Evolutionary conservation across 768 basidiomycete genomes (phyloP), one percentile per base, ranked within the genome.

Genomic region (Auricularia sp.): DNA sequence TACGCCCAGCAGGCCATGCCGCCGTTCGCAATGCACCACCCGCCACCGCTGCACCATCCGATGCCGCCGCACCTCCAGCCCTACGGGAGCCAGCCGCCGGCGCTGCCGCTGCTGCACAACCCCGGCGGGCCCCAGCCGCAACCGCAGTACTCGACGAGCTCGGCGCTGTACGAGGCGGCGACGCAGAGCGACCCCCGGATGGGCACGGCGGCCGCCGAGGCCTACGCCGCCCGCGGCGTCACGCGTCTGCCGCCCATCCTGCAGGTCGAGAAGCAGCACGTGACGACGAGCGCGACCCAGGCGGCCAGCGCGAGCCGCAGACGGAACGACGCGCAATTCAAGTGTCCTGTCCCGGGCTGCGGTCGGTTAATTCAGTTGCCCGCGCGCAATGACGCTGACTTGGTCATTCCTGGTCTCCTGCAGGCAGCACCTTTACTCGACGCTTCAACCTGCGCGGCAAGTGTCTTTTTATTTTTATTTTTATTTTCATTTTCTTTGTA

Each of bases 331-430:
- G 94, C 94, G 0, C 86, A 92, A 70, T 97, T 96, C 75, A 82
- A 87, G 66, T 98, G 94, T 76, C 94, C 95, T 3, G 92, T 98
- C 16, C 91, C 92, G 10, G 94, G 93, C 13, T 98, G 94, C 78
- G 93, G 47, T 51, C 11, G 6, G 47, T 21, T 21, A 18, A 16
- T 16, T 16, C 47, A 16, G 18, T 3, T 6, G 47, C 8, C 47
- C 21, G 14, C 21, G 3, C 29, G 29, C 29, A 2, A 29, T 51
- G 11, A 21, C 47, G 18, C 11, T 6, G 47, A 18, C 47, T 51
- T 3, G 18, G 18, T 42, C 39, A 42, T 16, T 21, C 16, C 47
- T 6, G 14, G 47, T 51, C 29, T 29, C 29, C 29, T 51, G 14
- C 47, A 51, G 47, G 92, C 56, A 94, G 92, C 75, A 96, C 94